Evolutionary conservation across 1,284 basidiomycete genomes (phyloP), one percentile per base, ranked within the genome.

Genomic region (Puccinia hordei): DNA sequence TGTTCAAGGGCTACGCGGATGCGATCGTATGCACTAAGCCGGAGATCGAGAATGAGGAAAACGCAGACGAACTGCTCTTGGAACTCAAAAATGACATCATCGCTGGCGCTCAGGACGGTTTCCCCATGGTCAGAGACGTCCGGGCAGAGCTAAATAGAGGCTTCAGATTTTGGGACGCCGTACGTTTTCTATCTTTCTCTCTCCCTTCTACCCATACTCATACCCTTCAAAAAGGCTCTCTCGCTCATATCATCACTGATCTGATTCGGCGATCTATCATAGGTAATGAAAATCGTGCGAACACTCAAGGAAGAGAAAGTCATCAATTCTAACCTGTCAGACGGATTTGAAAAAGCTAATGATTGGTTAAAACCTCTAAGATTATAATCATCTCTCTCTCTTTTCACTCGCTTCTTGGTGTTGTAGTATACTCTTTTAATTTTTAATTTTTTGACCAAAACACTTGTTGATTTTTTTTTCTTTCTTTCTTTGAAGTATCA

Each of bases 111-210:
- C 84, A 94, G 97, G 83, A 92, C 94, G 84, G 95, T 92, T 99
- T 99, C 89, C 86, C 86, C 1, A 95, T 94, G 30, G 93, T 99
- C 83, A 96, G 94, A 88, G 87, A 87, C 82, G 93, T 96, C 9
- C 90, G 91, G 86, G 87, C 87, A 79, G 96, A 99, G 88, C 91
- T 99, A 72, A 93, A 95, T 85, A 88, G 97, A 77, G 95, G 95
- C 5, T 98, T 99, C 88, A 89, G 97, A 83, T 99, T 99, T 88
- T 99, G 97, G 96, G 92, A 96, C 85, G 90, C 95, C 86, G 94
- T 96, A 85, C 88, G 93, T 90, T 1, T 19, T 79, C 38, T 55
- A n/a, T n/a, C n/a, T 55, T 22, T 66, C 61, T 44, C 22, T 24
- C 51, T 24, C 51, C 13, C 17, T 30, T 63, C 82, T 83, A 81